Conservation (phyloP, 1,284 basidiomycete genomes). For the Mycena citricolor region DNA sequence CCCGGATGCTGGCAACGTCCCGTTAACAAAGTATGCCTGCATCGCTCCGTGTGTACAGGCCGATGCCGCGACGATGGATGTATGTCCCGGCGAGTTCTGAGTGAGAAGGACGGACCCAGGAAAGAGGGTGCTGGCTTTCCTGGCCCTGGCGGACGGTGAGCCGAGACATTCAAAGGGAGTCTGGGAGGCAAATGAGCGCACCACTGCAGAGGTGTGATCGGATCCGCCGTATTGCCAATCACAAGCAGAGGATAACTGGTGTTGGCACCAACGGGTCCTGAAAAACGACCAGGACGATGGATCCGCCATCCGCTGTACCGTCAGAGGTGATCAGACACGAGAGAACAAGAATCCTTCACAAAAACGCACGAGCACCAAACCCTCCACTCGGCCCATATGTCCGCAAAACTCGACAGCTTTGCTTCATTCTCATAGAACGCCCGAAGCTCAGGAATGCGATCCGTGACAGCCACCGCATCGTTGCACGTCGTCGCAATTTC, state of each 20-base stretch:
- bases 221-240: conserved; percentile 42
- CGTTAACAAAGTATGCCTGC: conserved; percentile 17
- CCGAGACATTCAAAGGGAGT: background rate
- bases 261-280: conserved; percentile 36
- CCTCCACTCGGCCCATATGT: conserved; percentile 4
- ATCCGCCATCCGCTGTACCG: background rate
- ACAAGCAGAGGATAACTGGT: conserved; percentile 40
- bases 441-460: conserved; percentile 1
- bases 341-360: background rate
- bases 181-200: conserved; percentile 3
- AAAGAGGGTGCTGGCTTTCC: conserved; percentile 8
- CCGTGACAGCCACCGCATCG: conserved; percentile 32
- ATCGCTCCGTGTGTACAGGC: conserved; percentile 5
- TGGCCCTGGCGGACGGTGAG: conserved; percentile 2
- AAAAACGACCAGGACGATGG: background rate
- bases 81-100: conserved; percentile 19
- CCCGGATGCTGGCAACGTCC: conserved; percentile 15
- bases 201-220: conserved; percentile 5
- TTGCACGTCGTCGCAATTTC: conserved; percentile 37
- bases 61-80: conserved; percentile 10
- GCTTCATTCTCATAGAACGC: conserved; percentile 5
- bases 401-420: conserved; percentile 11
- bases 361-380: conserved; percentile 12
- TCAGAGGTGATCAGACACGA: background rate
- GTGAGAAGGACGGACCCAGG: conserved; percentile 21